Evolutionary conservation across 257 asterid genomes (phyloP).

Genomic region (Cruciata laevipes): DNA sequence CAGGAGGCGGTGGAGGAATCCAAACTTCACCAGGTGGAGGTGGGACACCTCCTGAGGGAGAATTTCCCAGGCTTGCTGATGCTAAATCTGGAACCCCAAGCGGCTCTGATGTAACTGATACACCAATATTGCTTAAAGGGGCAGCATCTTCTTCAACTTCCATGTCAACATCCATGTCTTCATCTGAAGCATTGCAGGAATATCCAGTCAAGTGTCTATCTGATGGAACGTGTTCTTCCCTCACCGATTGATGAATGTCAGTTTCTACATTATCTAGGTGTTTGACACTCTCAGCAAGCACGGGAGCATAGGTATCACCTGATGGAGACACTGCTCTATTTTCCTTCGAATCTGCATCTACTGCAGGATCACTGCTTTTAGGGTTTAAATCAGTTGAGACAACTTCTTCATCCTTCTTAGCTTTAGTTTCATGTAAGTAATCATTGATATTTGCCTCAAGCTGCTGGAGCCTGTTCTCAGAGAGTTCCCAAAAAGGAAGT

Average conservation of each 20-base stretch:
- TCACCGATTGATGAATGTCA: slow-evolving; percentile 22
- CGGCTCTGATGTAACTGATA: slow-evolving; percentile 27
- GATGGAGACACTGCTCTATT: slow-evolving; percentile 18
- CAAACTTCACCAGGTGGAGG: slow-evolving; percentile 54
- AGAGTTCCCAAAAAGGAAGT: slow-evolving; percentile 80
- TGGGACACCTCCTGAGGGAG: slow-evolving; percentile 25
- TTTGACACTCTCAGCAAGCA: slow-evolving; percentile 12
- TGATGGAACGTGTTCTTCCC: slow-evolving; percentile 21
- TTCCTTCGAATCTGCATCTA: slow-evolving; percentile 26
- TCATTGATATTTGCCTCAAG: slow-evolving; percentile 48
- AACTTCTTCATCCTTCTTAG: slow-evolving; percentile 28
- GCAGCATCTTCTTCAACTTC: slow-evolving; percentile 86
- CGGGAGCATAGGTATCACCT: slow-evolving; percentile 24
- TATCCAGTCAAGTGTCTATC: slow-evolving; percentile 7
- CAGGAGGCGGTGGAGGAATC: slow-evolving; percentile 95
- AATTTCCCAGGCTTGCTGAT: slow-evolving; percentile 20
- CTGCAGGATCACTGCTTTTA: slow-evolving; percentile 26
- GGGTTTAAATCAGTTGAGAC: slow-evolving; percentile 26
- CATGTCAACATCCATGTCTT: slow-evolving; percentile 97
- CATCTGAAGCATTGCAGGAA: slow-evolving; percentile 36
- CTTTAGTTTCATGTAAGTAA: slow-evolving; percentile 20
- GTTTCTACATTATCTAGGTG: slow-evolving; percentile 24
- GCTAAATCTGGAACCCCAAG: slow-evolving; percentile 19
- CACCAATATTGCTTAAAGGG: slow-evolving; percentile 30
- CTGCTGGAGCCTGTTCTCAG: slow-evolving; percentile 48